Evolutionary conservation across 345 rosid species (phyloP).

Genomic region (Citrus maxima): DNA sequence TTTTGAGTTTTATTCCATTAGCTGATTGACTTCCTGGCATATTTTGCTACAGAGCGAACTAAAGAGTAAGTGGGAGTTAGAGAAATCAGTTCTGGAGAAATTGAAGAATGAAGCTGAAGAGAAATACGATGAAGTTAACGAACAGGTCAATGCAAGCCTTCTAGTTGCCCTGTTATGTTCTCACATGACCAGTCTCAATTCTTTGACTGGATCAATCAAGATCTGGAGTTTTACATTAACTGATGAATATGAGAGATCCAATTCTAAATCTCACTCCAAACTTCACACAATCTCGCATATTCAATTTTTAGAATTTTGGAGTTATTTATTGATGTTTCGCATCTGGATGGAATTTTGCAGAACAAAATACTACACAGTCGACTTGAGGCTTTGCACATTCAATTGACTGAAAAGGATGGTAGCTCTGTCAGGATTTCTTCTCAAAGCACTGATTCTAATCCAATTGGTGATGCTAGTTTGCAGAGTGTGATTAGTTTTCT

Average conservation of each 20-base stretch:
- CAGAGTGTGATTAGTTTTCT: constrained; percentile 85
- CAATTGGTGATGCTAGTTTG: constrained; percentile 55
- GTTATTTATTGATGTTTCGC: neutral
- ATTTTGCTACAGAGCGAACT: constrained; percentile 51
- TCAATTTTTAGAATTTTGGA: neutral
- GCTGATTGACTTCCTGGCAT: constrained; percentile 6
- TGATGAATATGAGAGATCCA: neutral
- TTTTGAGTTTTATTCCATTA: neutral
- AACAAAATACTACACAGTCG: constrained; percentile 74
- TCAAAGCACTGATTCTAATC: constrained; percentile 36
- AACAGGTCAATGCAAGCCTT: constrained; percentile 59
- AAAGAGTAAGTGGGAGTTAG: constrained; percentile 65
- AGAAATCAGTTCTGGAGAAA: constrained; percentile 57
- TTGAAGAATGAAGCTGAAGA: constrained; percentile 64
- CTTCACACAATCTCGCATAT: neutral
- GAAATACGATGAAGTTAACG: constrained; percentile 72
- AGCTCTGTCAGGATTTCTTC: constrained; percentile 47
- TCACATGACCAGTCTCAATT: neutral
- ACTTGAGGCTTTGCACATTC: constrained; percentile 83
- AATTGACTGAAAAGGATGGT: constrained; percentile 71
- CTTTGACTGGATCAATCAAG: neutral
- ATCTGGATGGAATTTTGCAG: constrained; percentile 26
- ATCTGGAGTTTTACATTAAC: neutral
- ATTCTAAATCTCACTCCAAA: neutral
- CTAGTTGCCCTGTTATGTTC: neutral